Conservation (phyloP, 2,329 filamentous ascomycete genomes). For the Colletotrichum costaricense region DNA sequence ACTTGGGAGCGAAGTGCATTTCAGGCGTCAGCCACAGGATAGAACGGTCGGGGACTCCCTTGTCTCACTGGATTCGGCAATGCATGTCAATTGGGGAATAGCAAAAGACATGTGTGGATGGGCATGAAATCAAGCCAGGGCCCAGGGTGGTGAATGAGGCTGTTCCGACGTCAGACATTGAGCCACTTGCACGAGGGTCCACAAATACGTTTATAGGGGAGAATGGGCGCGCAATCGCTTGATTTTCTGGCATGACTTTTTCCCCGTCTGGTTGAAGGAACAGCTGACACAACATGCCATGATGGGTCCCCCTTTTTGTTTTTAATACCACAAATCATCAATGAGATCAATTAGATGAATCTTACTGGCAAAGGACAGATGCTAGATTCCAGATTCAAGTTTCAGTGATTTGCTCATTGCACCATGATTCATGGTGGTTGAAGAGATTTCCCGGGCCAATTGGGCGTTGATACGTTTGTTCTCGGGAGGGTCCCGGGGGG, state of each 20-base stretch:
- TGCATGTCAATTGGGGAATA: too few relatives aligned
- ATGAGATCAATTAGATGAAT: background rate
- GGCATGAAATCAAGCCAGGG: too few relatives aligned
- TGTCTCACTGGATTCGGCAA: too few relatives aligned
- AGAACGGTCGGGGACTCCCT: too few relatives aligned
- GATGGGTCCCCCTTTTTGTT: background rate
- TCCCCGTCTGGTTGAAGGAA: background rate
- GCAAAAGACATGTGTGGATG: too few relatives aligned
- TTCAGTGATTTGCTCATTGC: background rate
- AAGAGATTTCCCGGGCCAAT: background rate
- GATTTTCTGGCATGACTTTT: constrained; percentile 21
- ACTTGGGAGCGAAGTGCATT: too few relatives aligned
- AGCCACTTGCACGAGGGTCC: background rate
- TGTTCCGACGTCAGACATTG: constrained; percentile 28
- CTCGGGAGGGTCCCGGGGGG: background rate
- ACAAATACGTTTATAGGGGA: background rate
- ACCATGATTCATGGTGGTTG: background rate
- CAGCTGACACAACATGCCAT: constrained; percentile 31
- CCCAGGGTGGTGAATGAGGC: constrained; percentile 2
- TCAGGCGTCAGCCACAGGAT: too few relatives aligned
- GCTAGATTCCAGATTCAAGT: background rate
- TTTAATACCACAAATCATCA: background rate
- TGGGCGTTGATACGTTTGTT: background rate
- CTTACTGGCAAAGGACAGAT: too few relatives aligned
- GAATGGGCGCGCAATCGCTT: background rate